Evolutionary conservation across 2,329 filamentous ascomycete species (phyloP), one percentile per base, ranked within the genome.

Genomic region (Fusarium neocosmosporiellum): DNA sequence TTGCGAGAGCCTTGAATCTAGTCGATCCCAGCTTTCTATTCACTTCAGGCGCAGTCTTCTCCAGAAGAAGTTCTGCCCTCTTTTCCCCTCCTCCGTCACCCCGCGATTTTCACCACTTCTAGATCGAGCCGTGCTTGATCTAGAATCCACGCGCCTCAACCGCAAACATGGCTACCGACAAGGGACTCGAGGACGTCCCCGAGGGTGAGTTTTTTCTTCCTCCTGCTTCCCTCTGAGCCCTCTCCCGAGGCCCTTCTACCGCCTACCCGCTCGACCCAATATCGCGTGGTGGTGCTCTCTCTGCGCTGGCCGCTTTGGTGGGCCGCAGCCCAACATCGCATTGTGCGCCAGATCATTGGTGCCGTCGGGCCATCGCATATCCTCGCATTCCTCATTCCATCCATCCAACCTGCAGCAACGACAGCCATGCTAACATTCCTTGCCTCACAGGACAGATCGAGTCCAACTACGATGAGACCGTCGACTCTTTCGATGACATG

Each of bases 391-490:
- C 22, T 43, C 54, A 59, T 48, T 31, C 33, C n/a, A 24, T 34
- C 29, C 16, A 29, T 37, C 22, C 31, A 36, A 48, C 14, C 11
- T 34, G 18, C 66, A 59, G 59, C 34, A 37, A 48, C 60, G 31
- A 72, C 39, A 39, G 55, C 63, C 43, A 73, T 64, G 73, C 79
- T 78, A 46, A 79, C 65, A 46, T 62, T 54, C 3, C 61, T 70
- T 20, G 24, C 66, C 69, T 53, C 83, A 81, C 84, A 98, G 96
- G 93, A 87, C 95, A 97, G 89, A 99, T 99, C 90, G 97, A 99
- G 91, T 98, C 95, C 84, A 99, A 99, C 94, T 99, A 98, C 89
- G 96, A 99, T 91, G 95, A 98, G 91, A 95, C 96, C 82, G 96
- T 96, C 86, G 97, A 99, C 88, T 98, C 95, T 72, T 99, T 99